phyloP scores from a whole-genome alignment of 495 filamentous ascomycete genomes.

The Hypoxylon intermedium region DNA sequence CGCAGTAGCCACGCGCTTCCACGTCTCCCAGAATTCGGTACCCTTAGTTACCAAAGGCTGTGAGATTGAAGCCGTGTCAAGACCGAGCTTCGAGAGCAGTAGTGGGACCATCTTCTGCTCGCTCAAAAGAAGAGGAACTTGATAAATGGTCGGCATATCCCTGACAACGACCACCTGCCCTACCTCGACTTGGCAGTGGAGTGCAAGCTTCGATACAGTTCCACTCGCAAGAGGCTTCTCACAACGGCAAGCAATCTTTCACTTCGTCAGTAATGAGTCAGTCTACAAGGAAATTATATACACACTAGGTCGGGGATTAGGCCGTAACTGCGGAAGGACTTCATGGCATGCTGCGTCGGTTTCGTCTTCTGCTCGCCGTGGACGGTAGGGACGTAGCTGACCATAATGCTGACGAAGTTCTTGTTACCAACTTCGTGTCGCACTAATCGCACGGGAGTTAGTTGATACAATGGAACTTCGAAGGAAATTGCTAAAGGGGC shows the following conservation, averaged over 20 bases:
- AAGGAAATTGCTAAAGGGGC: too few relatives aligned
- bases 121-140: constrained; percentile 88
- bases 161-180: constrained; percentile 86
- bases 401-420: constrained; percentile 88
- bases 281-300: constrained; percentile 1
- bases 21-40: constrained; percentile 70
- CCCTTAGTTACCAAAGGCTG: constrained; percentile 63
- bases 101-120: constrained; percentile 73
- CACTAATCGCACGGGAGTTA: constrained; percentile 42
- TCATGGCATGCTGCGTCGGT: constrained; percentile 90
- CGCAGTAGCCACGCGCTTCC: constrained; percentile 69
- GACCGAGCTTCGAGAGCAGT: constrained; percentile 64
- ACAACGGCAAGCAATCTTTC: constrained; percentile 89
- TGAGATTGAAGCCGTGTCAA: constrained; percentile 59
- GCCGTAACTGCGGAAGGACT: constrained; percentile 78
- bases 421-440: constrained; percentile 71
- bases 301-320: constrained; percentile 81
- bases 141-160: constrained; percentile 86
- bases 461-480: too few relatives aligned
- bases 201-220: constrained; percentile 89
- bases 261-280: constrained; percentile 1
- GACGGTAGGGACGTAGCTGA: constrained; percentile 77
- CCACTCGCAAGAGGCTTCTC: constrained; percentile 69
- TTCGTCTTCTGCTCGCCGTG: constrained; percentile 95
- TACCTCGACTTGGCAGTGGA: constrained; percentile 79